These are phyloP conservation scores for Epicoccum nigrum DNA, from an alignment of 2,329 filamentous ascomycete species.

Conservation along the genomic window DNA sequence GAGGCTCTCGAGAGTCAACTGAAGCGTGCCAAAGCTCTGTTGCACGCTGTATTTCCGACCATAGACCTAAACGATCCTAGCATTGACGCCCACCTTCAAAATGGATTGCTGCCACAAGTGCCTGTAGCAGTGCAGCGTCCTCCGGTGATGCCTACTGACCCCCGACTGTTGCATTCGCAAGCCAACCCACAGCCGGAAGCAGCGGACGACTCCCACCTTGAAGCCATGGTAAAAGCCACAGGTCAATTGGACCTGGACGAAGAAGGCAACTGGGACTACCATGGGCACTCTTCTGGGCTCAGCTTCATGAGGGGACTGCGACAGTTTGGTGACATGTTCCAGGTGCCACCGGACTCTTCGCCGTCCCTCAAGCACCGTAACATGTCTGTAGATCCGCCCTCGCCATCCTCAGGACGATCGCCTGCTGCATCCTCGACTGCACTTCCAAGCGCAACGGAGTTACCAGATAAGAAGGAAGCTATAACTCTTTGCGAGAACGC, in stretches of 20 bases:
- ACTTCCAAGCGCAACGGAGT: conserved; percentile 55
- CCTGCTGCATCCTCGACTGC: conserved; percentile 57
- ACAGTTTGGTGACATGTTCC: conserved; percentile 79
- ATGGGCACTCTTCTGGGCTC: conserved; percentile 88
- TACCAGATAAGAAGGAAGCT: conserved; percentile 69
- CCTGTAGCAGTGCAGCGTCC: conserved; percentile 30
- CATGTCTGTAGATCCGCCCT: conserved; percentile 68
- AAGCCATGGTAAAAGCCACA: conserved; percentile 94
- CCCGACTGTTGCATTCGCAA: conserved; percentile 29
- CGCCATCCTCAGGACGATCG: conserved; percentile 70
- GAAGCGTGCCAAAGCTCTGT: conserved; percentile 79
- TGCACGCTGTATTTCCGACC: conserved; percentile 81
- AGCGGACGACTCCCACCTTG: conserved; percentile 68
- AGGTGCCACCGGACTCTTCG: conserved; percentile 63
- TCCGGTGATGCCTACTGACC: conserved; percentile 29
- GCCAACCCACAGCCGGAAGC: conserved; percentile 33
- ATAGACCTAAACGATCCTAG: conserved; percentile 84
- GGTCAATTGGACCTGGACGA: conserved; percentile 92
- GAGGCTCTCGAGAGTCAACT: conserved; percentile 84
- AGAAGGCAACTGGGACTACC: conserved; percentile 90
- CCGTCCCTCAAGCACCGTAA: conserved; percentile 63
- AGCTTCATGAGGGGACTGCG: conserved; percentile 89
- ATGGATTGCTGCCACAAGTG: conserved; percentile 61
- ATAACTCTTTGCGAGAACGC: conserved; percentile 63
- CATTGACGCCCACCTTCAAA: conserved; percentile 77